Evolutionary conservation across 2,329 filamentous ascomycete genomes (phyloP).

Genomic region (Aspergillus arachidicola): DNA sequence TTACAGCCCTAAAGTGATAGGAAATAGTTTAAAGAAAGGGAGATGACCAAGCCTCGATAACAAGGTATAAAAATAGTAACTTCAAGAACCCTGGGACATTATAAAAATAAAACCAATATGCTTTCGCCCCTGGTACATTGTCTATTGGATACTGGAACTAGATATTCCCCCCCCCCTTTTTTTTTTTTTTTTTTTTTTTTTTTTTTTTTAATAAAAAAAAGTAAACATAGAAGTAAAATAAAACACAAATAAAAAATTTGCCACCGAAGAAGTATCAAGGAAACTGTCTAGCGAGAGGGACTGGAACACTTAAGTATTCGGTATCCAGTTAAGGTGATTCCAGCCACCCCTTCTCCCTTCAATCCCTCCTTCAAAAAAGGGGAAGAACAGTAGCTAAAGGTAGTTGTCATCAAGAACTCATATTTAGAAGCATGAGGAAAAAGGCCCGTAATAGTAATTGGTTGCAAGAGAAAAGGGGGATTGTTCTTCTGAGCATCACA

Average conservation of each 20-base stretch:
- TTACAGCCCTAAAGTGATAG: not conserved
- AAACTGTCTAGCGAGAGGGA: not conserved
- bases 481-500: not conserved
- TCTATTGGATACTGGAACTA: not conserved
- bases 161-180: not conserved
- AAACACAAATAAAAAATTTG: not conserved
- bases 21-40: not conserved
- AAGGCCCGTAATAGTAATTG: not conserved
- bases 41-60: not conserved
- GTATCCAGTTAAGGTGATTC: not conserved
- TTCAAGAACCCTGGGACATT: conserved; percentile 4
- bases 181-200: not conserved
- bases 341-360: not conserved
- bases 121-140: not conserved
- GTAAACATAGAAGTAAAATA: not conserved
- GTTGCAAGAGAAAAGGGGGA: not conserved
- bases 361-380: not conserved
- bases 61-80: conserved; percentile 14
- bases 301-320: not conserved
- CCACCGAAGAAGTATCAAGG: not conserved
- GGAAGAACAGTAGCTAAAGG: not conserved
- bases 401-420: not conserved
- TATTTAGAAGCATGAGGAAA: not conserved
- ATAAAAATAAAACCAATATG: not conserved
- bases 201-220: not conserved